Evolutionary conservation across 139 green algal species (phyloP), one percentile per base, ranked within the genome.

Genomic region (Eudorina sp.): DNA sequence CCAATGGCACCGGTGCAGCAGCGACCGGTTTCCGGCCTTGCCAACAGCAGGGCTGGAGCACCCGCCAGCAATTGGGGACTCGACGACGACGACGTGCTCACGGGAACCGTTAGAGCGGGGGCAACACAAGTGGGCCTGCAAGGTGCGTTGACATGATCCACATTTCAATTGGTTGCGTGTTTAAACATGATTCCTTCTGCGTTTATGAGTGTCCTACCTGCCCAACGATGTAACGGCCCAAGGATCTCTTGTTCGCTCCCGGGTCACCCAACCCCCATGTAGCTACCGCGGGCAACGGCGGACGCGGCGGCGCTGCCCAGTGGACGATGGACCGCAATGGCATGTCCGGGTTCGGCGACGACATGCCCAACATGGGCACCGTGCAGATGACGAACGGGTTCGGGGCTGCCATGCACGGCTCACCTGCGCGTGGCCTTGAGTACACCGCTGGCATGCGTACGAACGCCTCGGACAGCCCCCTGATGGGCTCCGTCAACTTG

Each of bases 351-450:
- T 31, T 40, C 3, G 38, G 11, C 29, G 60, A 78, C 62, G 82
- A 85, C 64, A 90, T 87, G 86, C 77, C 82, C 51, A 90, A 90
- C 78, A 90, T 90, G 86, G 86, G 79, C 64, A 91, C 79, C 21
- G 62, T 82, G 46, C 83, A 80, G 51, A 48, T 88, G 68, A 68
- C 64, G 23, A 69, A 78, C 43, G 81, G 81, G 62, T 38, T 69
- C 4, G 81, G 81, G 62, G 3, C 13, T 19, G 4, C 2, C 21
- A 51, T 41, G 40, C 43, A 46, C 23, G 84, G 31, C 5, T n/a
- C 27, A 0, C 45, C 31, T 4, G 62, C 62, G 45, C 45, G 53
- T 5, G 7, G n/a, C n/a, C 8, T 84, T 19, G 58, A 80, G 27
- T 86, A 83, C 66, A 64, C 74, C 18, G 87, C 40, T 6, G 84